phyloP scores from a whole-genome alignment of 441 rosid genomes.

The Populus trichocarpa region DNA sequence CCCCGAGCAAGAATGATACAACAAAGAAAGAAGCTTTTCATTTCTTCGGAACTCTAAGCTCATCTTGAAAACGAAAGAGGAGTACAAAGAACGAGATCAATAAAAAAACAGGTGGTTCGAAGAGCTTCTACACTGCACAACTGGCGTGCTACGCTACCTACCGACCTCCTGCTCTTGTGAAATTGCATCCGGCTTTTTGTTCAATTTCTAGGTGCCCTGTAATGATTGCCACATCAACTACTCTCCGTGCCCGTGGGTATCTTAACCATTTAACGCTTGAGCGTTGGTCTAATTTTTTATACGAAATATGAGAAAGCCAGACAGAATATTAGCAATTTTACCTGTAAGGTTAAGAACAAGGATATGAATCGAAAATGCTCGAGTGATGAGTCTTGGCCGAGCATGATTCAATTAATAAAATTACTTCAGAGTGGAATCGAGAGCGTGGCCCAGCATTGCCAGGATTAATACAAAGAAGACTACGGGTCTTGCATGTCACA shows the following conservation, averaged over 20 bases:
- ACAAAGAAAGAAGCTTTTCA: not conserved
- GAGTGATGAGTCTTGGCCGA: no score
- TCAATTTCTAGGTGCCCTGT: no score
- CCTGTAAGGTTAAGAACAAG: not conserved
- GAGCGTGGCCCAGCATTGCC: not conserved
- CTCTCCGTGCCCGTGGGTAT: no score
- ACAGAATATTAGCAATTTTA: not conserved
- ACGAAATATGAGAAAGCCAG: no score
- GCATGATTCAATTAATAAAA: not conserved
- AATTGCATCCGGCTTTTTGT: not conserved
- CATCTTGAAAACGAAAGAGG: not conserved
- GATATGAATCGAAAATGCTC: not conserved
- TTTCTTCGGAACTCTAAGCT: not conserved
- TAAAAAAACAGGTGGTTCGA: not conserved
- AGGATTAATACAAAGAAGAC: not conserved
- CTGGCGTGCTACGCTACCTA: not conserved
- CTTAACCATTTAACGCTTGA: not conserved
- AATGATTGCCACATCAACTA: no score
- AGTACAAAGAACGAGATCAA: no score
- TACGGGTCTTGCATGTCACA: not conserved
- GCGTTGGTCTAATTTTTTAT: not conserved
- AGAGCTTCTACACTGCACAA: not conserved
- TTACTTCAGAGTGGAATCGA: no score
- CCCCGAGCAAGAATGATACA: not conserved
- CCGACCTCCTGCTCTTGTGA: not conserved